Conservation (phyloP, 2,329 filamentous ascomycete species). For the Acrodontium crateriforme region DNA sequence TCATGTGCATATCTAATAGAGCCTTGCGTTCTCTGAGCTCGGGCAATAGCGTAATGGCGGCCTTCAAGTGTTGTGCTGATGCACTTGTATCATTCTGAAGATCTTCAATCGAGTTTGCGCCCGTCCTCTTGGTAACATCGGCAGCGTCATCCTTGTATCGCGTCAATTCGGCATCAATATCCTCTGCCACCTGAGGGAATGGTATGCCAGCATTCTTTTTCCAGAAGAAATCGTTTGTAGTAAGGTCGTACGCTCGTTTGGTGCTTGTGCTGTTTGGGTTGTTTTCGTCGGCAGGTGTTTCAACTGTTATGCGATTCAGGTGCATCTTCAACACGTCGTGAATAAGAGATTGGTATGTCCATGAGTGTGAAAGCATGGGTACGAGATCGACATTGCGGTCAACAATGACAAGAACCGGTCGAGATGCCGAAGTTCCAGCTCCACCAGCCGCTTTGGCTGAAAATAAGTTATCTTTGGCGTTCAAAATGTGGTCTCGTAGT, state of each 20-base stretch:
- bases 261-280: slow-evolving; percentile 60
- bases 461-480: slow-evolving; percentile 96
- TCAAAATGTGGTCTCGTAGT: slow-evolving; percentile 87
- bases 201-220: slow-evolving; percentile 77
- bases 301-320: slow-evolving; percentile 87
- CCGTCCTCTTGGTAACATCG: slow-evolving; percentile 89
- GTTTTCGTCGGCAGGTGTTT: slow-evolving; percentile 64
- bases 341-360: slow-evolving; percentile 77
- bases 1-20: slow-evolving; percentile 98
- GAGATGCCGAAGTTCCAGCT: slow-evolving; percentile 47
- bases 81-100: slow-evolving; percentile 77
- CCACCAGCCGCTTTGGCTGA: slow-evolving; percentile 54
- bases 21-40: slow-evolving; percentile 86
- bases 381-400: slow-evolving; percentile 93
- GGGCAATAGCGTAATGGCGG: slow-evolving; percentile 82
- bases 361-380: slow-evolving; percentile 97
- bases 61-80: slow-evolving; percentile 88
- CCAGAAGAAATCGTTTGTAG: slow-evolving; percentile 91
- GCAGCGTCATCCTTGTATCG: slow-evolving; percentile 92
- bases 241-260: slow-evolving; percentile 84
- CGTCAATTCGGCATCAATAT: slow-evolving; percentile 85
- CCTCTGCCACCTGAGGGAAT: slow-evolving; percentile 91
- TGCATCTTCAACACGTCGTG: slow-evolving; percentile 66
- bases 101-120: slow-evolving; percentile 83
- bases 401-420: slow-evolving; percentile 83